Conservation (phyloP, 768 basidiomycete species). For the Leccinum subtestaceum region DNA sequence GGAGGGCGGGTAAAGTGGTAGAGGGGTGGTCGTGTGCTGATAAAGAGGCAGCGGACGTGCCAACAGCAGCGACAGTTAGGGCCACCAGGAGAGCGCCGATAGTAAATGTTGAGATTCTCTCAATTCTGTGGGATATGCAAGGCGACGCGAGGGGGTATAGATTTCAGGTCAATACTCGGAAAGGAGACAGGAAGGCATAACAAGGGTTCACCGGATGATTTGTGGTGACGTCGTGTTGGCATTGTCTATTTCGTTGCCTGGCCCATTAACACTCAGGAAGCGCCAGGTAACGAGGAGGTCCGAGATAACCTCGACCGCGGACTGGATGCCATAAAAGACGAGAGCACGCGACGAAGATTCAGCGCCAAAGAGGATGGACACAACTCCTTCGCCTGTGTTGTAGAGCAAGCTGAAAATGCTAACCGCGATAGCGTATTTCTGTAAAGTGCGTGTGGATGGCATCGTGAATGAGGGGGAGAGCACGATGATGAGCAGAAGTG, state of each 20-base stretch:
- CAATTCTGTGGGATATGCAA: constrained; percentile 27
- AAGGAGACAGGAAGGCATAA: background rate
- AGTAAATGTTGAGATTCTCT: constrained; percentile 34
- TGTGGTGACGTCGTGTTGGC: background rate
- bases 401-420: constrained; percentile 41
- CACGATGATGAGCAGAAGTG: background rate
- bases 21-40: constrained; percentile 37
- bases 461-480: constrained; percentile 3
- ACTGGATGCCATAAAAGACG: constrained; percentile 49
- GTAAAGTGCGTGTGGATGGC: constrained; percentile 19
- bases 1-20: constrained; percentile 38
- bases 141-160: background rate
- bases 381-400: constrained; percentile 40
- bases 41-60: constrained; percentile 36
- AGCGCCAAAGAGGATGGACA: constrained; percentile 44
- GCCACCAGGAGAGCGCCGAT: constrained; percentile 38
- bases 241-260: constrained; percentile 31
- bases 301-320: constrained; percentile 45
- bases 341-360: constrained; percentile 44
- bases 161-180: background rate
- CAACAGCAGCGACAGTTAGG: constrained; percentile 38
- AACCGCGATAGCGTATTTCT: constrained; percentile 40
- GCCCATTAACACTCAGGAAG: constrained; percentile 34
- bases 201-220: constrained; percentile 14
- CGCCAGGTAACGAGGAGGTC: constrained; percentile 45